phyloP scores from a whole-genome alignment of 257 asterid species.

The Linderniella brevidens region DNA sequence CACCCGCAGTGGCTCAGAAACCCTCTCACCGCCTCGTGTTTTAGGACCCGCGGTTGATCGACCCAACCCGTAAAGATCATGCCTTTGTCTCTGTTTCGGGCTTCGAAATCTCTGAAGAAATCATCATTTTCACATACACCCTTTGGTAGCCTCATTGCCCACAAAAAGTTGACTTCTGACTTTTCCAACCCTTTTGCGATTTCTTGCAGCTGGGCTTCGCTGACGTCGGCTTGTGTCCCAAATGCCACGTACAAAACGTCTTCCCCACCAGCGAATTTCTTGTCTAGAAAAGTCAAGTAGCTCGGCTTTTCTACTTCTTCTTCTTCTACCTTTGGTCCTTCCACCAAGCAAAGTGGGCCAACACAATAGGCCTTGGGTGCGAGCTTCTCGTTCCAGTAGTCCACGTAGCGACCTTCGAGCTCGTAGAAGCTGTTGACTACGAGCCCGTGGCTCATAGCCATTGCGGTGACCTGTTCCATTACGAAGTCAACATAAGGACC shows the following conservation, averaged over 20 bases:
- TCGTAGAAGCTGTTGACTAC: conserved; percentile 35
- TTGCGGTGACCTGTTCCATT: conserved; percentile 16
- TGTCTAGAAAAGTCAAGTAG: conserved; percentile 30
- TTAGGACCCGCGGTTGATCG: conserved; percentile 30
- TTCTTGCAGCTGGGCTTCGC: conserved; percentile 32
- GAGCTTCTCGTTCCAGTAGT: conserved; percentile 27
- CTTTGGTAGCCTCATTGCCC: conserved; percentile 26
- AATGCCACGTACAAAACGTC: conserved; percentile 55
- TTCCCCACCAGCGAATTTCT: conserved; percentile 12
- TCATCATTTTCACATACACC: not conserved
- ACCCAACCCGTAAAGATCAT: conserved; percentile 47
- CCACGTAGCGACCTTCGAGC: conserved; percentile 28
- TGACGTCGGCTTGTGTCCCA: conserved; percentile 56
- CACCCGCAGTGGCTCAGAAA: conserved; percentile 77
- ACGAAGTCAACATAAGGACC: conserved; percentile 40
- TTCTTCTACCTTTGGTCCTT: not conserved
- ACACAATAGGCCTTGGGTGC: conserved; percentile 39
- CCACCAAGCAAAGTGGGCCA: conserved; percentile 50
- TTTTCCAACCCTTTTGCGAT: conserved; percentile 34
- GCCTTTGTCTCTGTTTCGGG: conserved; percentile 21
- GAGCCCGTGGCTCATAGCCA: conserved; percentile 32
- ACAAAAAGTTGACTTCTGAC: conserved; percentile 37
- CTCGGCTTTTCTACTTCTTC: conserved; percentile 3
- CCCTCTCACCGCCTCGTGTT: conserved; percentile 29
- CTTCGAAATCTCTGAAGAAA: conserved; percentile 13